phyloP scores from a whole-genome alignment of 208 protist genomes.

The Jaenimonas drosophilae region DNA sequence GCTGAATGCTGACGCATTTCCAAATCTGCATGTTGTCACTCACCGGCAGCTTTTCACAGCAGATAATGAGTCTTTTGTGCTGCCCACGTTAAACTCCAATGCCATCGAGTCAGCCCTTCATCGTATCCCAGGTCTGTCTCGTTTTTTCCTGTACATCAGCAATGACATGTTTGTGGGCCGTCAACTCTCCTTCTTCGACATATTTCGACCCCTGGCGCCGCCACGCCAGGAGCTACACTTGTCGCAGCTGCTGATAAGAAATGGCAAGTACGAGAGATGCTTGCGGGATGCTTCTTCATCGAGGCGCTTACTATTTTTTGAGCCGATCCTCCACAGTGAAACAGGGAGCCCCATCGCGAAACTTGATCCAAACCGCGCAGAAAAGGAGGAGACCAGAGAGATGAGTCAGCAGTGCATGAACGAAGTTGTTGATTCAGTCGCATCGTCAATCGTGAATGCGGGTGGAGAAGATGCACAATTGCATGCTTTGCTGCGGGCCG shows the following conservation, averaged over 20 bases:
- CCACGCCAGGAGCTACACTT: conserved; percentile 4
- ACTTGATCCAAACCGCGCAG: background rate
- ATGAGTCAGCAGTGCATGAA: background rate
- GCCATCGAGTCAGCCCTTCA: conserved; percentile 4
- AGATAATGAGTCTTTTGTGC: conserved; percentile 7
- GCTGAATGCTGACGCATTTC: conserved; percentile 19
- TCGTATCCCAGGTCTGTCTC: conserved; percentile 5
- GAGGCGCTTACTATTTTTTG: conserved; percentile 5
- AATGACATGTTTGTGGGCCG: conserved; percentile 7
- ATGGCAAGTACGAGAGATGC: background rate
- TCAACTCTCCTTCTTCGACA: conserved; percentile 3
- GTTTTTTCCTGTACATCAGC: conserved; percentile 5
- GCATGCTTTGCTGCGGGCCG: too few species aligned
- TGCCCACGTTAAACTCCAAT: conserved; percentile 5
- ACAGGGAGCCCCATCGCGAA: background rate
- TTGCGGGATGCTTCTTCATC: too few species aligned
- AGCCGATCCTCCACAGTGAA: conserved; percentile 14
- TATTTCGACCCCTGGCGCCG: conserved; percentile 3
- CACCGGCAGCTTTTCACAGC: conserved; percentile 23
- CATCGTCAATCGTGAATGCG: too few species aligned
- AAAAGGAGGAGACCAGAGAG: background rate
- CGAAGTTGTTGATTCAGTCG: background rate
- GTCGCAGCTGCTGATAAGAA: background rate
- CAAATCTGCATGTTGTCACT: conserved; percentile 21
- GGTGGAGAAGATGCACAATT: too few species aligned